Evolutionary conservation across 441 rosid genomes (phyloP), one percentile per base, ranked within the genome.

Genomic region (Mallotus repandus): DNA sequence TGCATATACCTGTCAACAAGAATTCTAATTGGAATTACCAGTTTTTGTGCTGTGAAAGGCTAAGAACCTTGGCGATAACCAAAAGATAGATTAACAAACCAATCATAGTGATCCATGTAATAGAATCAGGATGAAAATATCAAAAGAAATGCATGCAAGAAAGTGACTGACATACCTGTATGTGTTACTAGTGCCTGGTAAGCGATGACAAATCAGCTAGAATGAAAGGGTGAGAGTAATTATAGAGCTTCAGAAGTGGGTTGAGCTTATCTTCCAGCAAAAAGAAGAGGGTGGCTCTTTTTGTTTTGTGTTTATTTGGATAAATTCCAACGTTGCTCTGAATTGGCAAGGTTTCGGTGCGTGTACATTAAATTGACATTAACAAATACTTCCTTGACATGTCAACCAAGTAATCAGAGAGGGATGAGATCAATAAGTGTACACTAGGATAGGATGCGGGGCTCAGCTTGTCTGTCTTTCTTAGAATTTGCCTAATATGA

Each of bases 261-360:
- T 38, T 11, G 14, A 7, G 67, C 25, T 58, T 50, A 76, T 65
- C 71, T 2, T 38, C 11, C 8, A 25, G 58, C 41, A 38, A 38
- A 38, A 52, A 63, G 57, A 8, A 50, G 19, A 5, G 11, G 41
- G 13, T 4, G 46, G 22, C 49, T 52, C 54, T 2, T 64, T 70
- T 49, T 50, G 60, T 13, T 15, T 22, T 4, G 11, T 13, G 68
- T 66, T 65, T 52, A 18, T 54, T 22, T 59, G 72, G 58, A 63
- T 59, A 65, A 69, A 38, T 45, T 21, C 55, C n/a, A 21, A 65
- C 64, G 59, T 21, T 12, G 48, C 70, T 56, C 62, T 14, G 49
- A 25, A 14, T 25, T 13, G 64, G 64, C 63, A 21, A 29, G 32
- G 32, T 29, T 25, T 29, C 32, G 2, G 32, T 29, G 32, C 32